Evolutionary conservation across 2,329 filamentous ascomycete genomes (phyloP), one percentile per base, ranked within the genome.

Genomic region (Aspergillus puulaauensis): DNA sequence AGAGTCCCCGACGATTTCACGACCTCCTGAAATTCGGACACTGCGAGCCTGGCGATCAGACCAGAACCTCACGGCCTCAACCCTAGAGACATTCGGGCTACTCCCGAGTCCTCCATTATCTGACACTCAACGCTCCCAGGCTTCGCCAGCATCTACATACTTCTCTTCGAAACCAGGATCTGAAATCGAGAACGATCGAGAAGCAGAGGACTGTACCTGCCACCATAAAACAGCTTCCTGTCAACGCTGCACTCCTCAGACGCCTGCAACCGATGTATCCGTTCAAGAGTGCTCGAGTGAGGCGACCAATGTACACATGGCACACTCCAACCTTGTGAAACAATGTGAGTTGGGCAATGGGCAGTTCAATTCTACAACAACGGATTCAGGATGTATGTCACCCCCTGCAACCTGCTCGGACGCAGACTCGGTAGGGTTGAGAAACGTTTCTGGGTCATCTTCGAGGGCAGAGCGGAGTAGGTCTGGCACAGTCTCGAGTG

Each of bases 71-170:
- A 65, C 60, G 21, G 66, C 62, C 9, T 64, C 68, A 2, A 69
- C 65, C 52, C 61, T 75, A 56, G 65, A 72, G 39, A 66, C 65
- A 14, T 71, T 74, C 41, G 72, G 73, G 2, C 66, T 75, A 12
- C 64, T 75, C 6, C 73, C 73, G 2, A 75, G 73, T 53, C 73
- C 72, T 21, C 71, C 72, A 27, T 65, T 75, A 3, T 73, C 73
- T 44, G 73, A 75, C 33, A 70, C 67, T 14, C 61, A 67, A 12
- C 62, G 61, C 0, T 66, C 68, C 4, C 69, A 70, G 8, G 55
- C 62, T 0, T 68, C 65, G 0, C 63, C 69, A 8, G 66, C 70
- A 27, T 65, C 67, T 5, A 63, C 67, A 5, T 72, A 68, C 43
- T 69, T 71, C 52, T 65, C 67, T 39, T 60, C 59, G 4, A 65